Percentiles rank a stretch among this genome's conserved stretches.
phyloP scores from a whole-genome alignment of 768 basidiomycete genomes.

The Boletus reticuloceps region DNA sequence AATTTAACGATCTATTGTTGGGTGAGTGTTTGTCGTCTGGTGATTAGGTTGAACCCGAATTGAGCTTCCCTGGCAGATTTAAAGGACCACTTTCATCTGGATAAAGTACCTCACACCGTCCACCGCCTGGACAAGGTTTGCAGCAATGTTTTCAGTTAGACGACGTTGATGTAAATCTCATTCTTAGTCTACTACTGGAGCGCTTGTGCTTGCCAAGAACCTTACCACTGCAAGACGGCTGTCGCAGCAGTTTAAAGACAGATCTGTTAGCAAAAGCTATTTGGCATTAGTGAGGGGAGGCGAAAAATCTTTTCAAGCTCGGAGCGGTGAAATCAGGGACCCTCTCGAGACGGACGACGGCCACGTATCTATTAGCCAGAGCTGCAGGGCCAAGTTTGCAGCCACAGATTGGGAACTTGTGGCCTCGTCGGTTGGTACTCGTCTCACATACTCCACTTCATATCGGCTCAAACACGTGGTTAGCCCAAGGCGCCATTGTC shows the following conservation, averaged over 20 bases:
- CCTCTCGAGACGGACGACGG: slow-evolving; percentile 43
- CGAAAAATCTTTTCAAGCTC: slow-evolving; percentile 40
- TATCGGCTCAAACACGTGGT: slow-evolving; percentile 25
- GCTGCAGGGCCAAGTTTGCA: slow-evolving; percentile 33
- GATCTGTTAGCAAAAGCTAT: slow-evolving; percentile 55
- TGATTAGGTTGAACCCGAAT: not conserved
- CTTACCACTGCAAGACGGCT: slow-evolving; percentile 43
- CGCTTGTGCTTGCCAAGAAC: slow-evolving; percentile 53
- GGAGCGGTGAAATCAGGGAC: slow-evolving; percentile 42
- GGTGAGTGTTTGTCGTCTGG: slow-evolving; percentile 24
- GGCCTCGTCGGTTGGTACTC: slow-evolving; percentile 51
- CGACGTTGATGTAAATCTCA: not conserved
- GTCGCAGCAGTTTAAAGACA: slow-evolving; percentile 51
- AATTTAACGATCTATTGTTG: slow-evolving; percentile 37
- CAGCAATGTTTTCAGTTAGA: not conserved
- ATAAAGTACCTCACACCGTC: slow-evolving; percentile 44
- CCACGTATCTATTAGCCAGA: slow-evolving; percentile 35
- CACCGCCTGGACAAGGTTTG: slow-evolving; percentile 68
- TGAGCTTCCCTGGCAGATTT: slow-evolving; percentile 23
- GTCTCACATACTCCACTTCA: slow-evolving; percentile 11
- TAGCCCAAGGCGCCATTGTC: slow-evolving; percentile 48
- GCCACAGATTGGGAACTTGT: slow-evolving; percentile 55
- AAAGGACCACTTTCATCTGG: slow-evolving; percentile 31
- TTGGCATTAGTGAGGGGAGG: slow-evolving; percentile 62
- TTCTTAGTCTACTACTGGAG: slow-evolving; percentile 59